Conservation (phyloP, 2,329 filamentous ascomycete species). For the Rosellinia necatrix region DNA sequence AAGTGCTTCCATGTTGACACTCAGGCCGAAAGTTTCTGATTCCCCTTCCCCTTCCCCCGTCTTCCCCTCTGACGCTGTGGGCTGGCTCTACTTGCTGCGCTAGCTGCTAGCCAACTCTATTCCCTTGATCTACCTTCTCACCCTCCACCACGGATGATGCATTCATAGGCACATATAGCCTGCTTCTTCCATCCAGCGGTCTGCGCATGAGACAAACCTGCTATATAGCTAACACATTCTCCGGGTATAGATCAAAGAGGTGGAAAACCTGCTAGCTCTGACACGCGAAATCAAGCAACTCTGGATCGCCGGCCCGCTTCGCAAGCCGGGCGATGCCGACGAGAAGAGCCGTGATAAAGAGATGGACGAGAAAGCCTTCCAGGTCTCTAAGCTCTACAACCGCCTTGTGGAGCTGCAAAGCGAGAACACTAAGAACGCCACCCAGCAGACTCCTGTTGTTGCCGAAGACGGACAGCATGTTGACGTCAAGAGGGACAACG, state of each 20-base stretch:
- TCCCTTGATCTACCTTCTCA: too few relatives aligned
- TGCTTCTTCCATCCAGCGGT: too few relatives aligned
- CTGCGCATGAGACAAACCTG: neutral
- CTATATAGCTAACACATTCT: constrained; percentile 2
- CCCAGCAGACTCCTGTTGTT: neutral
- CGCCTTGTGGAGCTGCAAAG: constrained; percentile 36
- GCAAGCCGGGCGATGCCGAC: constrained; percentile 49
- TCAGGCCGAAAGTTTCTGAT: too few relatives aligned
- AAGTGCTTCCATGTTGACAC: constrained; percentile 19
- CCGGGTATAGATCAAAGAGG: constrained; percentile 43
- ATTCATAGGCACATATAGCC: neutral
- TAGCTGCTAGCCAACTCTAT: too few relatives aligned
- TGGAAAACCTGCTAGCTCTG: constrained; percentile 51
- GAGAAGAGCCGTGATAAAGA: constrained; percentile 41
- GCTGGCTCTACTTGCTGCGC: too few relatives aligned
- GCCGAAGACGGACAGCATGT: neutral
- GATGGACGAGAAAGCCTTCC: constrained; percentile 44
- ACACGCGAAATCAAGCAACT: constrained; percentile 55
- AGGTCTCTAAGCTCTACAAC: constrained; percentile 43
- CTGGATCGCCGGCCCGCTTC: constrained; percentile 54
- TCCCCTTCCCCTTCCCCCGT: too few relatives aligned
- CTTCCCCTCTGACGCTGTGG: too few relatives aligned
- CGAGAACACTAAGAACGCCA: neutral
- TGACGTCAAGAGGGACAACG: neutral
- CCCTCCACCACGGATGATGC: constrained; percentile 44